Evolutionary conservation across 306 rosid genomes (phyloP), one percentile per base, ranked within the genome.

Genomic region (Prunus padus): DNA sequence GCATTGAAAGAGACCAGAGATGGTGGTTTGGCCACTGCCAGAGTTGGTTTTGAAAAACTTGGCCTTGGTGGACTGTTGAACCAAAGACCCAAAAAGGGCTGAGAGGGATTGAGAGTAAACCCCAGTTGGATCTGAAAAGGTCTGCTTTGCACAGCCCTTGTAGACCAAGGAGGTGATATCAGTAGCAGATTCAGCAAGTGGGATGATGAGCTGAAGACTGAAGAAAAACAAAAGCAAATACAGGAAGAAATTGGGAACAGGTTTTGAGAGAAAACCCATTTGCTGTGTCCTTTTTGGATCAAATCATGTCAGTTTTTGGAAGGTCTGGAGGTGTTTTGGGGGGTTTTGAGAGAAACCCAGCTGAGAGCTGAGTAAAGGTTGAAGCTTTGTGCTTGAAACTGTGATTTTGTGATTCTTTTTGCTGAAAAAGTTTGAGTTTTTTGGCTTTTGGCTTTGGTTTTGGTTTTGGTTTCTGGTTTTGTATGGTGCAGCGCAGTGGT

Each of bases 81-180:
- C 90, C 37, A 96, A 77, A 15, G 96, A 84, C 5, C 92, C 88
- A 68, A 90, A 89, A 1, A 96, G 92, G 10, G 97, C 67, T 14
- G 99, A 90, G 33, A 96, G 96, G 6, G 96, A 49, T 65, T 96
- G 99, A 1, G 96, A 87, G 90, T 92, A 95, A 0, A 82, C 86
- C 50, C 99, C 90, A 54, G 83, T 77, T 84, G 97, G 99, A 89
- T 96, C 98, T 80, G 97, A 70, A 67, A 92, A 87, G 0, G 91
- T 55, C 40, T 92, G 90, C 77, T 92, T 92, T 7, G 99, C 89
- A 66, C 99, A 96, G 13, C 99, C 99, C 71, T 90, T 96, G 88
- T 90, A 95, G 65, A 95, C 91, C 20, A 95, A 62, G 49, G 92
- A 47, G 18, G 96, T 85, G 86, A 76, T 79, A 65, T 87, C 97